Base-by-base conservation (phyloP, 2,329 filamentous ascomycete species). In the Ascochyta clinopodiicola region DNA sequence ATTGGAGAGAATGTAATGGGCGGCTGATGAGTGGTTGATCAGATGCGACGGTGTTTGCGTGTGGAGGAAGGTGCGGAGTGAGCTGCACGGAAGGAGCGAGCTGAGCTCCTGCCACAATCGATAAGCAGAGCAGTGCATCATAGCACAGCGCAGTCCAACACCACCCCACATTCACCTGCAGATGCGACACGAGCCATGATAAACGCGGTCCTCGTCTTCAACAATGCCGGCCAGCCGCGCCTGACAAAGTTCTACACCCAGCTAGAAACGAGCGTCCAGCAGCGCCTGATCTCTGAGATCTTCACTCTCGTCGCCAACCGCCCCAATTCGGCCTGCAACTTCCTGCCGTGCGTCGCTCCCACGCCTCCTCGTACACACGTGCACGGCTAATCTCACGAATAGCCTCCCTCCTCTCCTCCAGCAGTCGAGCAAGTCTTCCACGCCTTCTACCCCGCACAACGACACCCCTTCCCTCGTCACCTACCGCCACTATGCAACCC, bases 191-290 rank as follows among this genome's bases (percentile, higher is more conserved):
- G n/a, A 60, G 60, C 54, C 66, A 99, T 99, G 95, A 98, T 99
- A 78, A 99, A 96, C 82, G 95, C 96, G 29, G 94, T 99, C 59
- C 84, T 99, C 64, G 94, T 99, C 75, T 99, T 99, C 83, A 99
- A 99, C 74, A 96, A 96, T 81, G 92, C 94, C 69, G 95, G 95
- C 62, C 94, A 99, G 78, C 94, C 95, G 34, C 89, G 95, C 51
- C 84, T 99, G 75, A 98, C 94, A 68, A 98, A 98, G 72, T 99
- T 99, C 82, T 99, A 99, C 77, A 97, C 94, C 2, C 94, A 98
- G 75, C 87, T 99, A 64, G 95, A 99, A 79, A 98, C 95, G 21
- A 91, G 90, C 77, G 96, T 97, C 35, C 94, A 99, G 77, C 95
- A 99, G 80, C 90, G 93, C 38, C 87, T 99, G 55, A 96, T 99